Conservation (phyloP, 768 basidiomycete species). For the Gelatoporia subvermispora region DNA sequence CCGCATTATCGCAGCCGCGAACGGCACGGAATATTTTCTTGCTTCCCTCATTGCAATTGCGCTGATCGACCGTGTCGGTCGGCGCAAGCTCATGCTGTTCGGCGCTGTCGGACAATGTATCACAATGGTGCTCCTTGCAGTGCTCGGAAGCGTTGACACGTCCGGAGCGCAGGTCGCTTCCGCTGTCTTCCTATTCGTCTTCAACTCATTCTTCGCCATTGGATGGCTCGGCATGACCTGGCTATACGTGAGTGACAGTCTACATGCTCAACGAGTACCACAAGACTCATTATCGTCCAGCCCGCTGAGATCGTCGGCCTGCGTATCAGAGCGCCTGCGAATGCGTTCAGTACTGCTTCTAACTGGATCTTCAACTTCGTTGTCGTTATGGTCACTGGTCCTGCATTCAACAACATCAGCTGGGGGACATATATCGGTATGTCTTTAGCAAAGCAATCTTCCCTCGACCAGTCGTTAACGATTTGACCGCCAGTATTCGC, state of each 20-base stretch:
- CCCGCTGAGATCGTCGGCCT: constrained; percentile 65
- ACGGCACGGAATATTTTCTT: constrained; percentile 68
- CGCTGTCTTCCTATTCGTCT: constrained; percentile 58
- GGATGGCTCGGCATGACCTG: constrained; percentile 73
- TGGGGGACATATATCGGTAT: constrained; percentile 58
- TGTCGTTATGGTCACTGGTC: constrained; percentile 59
- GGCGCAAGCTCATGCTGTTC: constrained; percentile 67
- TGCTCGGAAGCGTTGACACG: constrained; percentile 49
- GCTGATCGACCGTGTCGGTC: constrained; percentile 68
- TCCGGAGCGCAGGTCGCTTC: constrained; percentile 45
- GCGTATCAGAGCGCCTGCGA: constrained; percentile 58
- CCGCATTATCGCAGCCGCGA: constrained; percentile 59
- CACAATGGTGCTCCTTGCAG: constrained; percentile 57
- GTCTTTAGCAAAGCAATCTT: constrained; percentile 1
- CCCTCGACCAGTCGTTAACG: not conserved
- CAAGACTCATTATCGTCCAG: constrained; percentile 21
- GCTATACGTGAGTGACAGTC: constrained; percentile 46
- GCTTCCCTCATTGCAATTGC: constrained; percentile 69
- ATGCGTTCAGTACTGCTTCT: constrained; percentile 52
- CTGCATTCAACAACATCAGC: constrained; percentile 51
- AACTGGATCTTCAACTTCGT: constrained; percentile 56
- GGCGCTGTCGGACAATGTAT: constrained; percentile 56
- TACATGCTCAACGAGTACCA: not conserved
- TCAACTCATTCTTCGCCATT: constrained; percentile 66
- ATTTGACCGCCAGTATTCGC: constrained; percentile 40